Evolutionary conservation across 768 basidiomycete genomes (phyloP), one percentile per base, ranked within the genome.

Genomic region (Termitomyces eurrhizus): DNA sequence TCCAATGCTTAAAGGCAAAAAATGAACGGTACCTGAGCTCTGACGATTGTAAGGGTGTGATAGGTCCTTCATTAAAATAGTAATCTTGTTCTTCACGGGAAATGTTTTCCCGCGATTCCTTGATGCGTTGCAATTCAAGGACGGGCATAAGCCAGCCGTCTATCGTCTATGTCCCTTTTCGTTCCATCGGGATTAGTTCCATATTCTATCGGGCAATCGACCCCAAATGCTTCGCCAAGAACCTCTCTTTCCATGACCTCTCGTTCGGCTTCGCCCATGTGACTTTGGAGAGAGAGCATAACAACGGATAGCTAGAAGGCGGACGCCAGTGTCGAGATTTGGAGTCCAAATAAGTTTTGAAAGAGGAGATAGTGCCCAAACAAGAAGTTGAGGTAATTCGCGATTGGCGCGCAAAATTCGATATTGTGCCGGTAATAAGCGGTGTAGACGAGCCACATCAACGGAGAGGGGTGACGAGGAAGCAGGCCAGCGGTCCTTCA

Each of bases 91-190:
- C 62, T 0, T 76, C 68, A 0, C 67, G 67, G n/a, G 77, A 71
- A 37, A 88, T 71, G 11, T 72, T 72, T 46, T 80, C 75, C 48
- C 90, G 77, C 41, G 74, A 73, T 21, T 83, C 77, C 51, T 75
- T 73, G 2, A 93, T 72, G 53, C 94, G 79, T 61, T 82, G 74
- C 14, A 79, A 71, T 68, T 97, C 95, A 33, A 89, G 59, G 4
- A 86, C 71, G 4, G 92, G 89, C 64, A 96, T 70, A 32, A 95
- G 75, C 94, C 93, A 96, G 12, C 89, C 92, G 72, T 96, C 92
- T 32, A 86, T 73, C 48, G 21, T 21, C 21, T 21, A 21, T 21
- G 21, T 71, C 64, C 26, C 75, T 71, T 18, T 64, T 69, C 42
- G 70, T 75, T 29, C 83, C 86, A 53, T 84, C 79, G 3, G 78